Evolutionary conservation across 768 basidiomycete species (phyloP), one percentile per base, ranked within the genome.

Genomic region (Boletellus ananas): DNA sequence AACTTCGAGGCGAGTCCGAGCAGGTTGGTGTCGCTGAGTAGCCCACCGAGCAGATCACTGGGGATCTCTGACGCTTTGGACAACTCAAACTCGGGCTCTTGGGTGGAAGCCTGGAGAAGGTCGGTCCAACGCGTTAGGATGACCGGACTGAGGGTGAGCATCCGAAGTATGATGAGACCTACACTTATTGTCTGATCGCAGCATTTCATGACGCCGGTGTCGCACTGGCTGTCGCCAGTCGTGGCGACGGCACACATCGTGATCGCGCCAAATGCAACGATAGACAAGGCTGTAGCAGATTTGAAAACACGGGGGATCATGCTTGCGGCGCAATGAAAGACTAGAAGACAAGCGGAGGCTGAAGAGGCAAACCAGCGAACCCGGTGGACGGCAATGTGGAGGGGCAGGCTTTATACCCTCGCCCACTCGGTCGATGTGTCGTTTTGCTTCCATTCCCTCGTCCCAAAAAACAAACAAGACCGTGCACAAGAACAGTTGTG

Each of bases 231-330:
- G 27, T 7, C 23, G 21, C 1, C 13, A 21, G 18, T 3, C 25
- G 20, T 13, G 43, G 40, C 40, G 13, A 37, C 52, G 33, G 29
- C 44, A 29, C 21, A 45, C 6, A 6, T 42, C 7, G 52, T 47
- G 43, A 50, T 6, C 3, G 48, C 58, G 18, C 49, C 25, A 29
- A 45, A 48, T 20, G 48, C 45, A 39, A 51, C 34, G 45, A 51
- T 39, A 13, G 54, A 54, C n/a, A 50, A 33, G 38, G 49, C 7
- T 44, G 55, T 31, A 20, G 51, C 23, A 12, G 53, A 60, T 34
- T 50, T 57, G 46, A 57, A 48, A 13, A 17, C 13, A 13, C 44
- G 40, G 29, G 50, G n/a, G 33, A 53, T 50, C 60, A 60, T 61
- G 48, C 18, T 37, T n/a, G 21, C 31, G 29, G 36, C 4, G 36